These are phyloP conservation scores for Yamadazyma dushanensis DNA, from an alignment of 1,139 yeast genomes.

Conservation along the genomic window DNA sequence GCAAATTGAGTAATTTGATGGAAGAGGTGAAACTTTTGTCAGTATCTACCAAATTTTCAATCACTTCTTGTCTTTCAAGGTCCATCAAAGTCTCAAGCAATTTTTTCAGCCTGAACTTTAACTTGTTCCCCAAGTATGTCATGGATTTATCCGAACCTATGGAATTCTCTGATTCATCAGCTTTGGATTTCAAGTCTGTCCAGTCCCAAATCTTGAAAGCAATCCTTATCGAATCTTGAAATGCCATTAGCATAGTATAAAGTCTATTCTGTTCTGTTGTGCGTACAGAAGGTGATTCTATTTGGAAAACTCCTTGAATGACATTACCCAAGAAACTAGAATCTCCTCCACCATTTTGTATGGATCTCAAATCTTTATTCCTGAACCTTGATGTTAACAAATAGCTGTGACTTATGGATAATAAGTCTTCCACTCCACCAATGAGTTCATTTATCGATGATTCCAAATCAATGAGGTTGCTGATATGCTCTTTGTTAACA, in stretches of 20 bases:
- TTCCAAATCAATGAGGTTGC: constrained; percentile 35
- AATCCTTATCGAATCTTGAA: constrained; percentile 57
- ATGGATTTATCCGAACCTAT: constrained; percentile 41
- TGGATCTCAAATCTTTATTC: constrained; percentile 17
- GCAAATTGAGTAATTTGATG: constrained; percentile 61
- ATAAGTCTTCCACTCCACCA: constrained; percentile 65
- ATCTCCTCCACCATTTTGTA: constrained; percentile 27
- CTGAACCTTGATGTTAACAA: constrained; percentile 37
- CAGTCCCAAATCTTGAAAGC: constrained; percentile 72
- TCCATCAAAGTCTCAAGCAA: constrained; percentile 68
- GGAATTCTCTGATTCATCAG: constrained; percentile 9
- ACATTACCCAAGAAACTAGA: constrained; percentile 65
- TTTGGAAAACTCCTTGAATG: constrained; percentile 82
- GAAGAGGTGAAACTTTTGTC: constrained; percentile 21
- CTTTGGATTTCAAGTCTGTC: constrained; percentile 54
- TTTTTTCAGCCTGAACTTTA: constrained; percentile 71
- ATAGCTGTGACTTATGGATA: constrained; percentile 63
- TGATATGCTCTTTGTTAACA: constrained; percentile 16
- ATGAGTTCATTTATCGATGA: constrained; percentile 53
- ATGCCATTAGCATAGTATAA: constrained; percentile 57
- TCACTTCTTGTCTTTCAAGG: constrained; percentile 70
- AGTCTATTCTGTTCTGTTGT: constrained; percentile 56
- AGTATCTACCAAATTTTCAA: constrained; percentile 59
- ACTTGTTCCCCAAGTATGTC: constrained; percentile 62
- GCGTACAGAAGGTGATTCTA: constrained; percentile 65